These are phyloP conservation scores for Coprinopsis sp. DNA, from an alignment of 768 basidiomycete genomes.

Conservation along the genomic window DNA sequence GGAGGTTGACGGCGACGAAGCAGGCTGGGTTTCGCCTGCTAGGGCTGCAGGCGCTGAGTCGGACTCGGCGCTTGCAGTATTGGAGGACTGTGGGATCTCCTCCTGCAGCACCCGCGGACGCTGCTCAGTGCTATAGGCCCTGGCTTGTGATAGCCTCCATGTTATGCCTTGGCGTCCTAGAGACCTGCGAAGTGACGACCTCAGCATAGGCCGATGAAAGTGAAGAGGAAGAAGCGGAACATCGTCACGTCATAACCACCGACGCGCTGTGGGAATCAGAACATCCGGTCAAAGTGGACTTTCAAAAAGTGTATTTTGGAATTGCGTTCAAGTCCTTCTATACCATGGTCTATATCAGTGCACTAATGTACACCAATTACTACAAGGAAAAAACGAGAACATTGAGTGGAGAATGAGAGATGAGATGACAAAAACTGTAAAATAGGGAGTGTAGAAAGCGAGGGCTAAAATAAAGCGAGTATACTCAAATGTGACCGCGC, in stretches of 20 bases:
- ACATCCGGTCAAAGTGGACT: too few relatives aligned
- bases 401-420: too few relatives aligned
- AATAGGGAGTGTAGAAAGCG: too few relatives aligned
- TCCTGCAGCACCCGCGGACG: not conserved
- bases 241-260: not conserved
- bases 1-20: too few relatives aligned
- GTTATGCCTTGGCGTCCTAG: not conserved
- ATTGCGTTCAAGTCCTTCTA: too few relatives aligned
- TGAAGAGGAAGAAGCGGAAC: not conserved
- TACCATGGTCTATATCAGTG: too few relatives aligned
- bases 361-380: too few relatives aligned
- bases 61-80: not conserved
- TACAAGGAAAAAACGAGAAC: too few relatives aligned
- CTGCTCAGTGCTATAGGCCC: not conserved
- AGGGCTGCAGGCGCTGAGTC: not conserved
- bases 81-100: not conserved
- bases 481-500: not conserved
- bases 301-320: too few relatives aligned
- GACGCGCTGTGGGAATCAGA: not conserved
- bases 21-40: too few relatives aligned
- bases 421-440: too few relatives aligned
- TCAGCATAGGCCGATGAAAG: slow-evolving; percentile 3
- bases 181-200: not conserved
- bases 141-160: not conserved
- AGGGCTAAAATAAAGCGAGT: not conserved